Percentiles rank a stretch among this genome's conserved stretches.
Evolutionary conservation across 345 rosid genomes (phyloP).

Genomic region (Angophora floribunda): DNA sequence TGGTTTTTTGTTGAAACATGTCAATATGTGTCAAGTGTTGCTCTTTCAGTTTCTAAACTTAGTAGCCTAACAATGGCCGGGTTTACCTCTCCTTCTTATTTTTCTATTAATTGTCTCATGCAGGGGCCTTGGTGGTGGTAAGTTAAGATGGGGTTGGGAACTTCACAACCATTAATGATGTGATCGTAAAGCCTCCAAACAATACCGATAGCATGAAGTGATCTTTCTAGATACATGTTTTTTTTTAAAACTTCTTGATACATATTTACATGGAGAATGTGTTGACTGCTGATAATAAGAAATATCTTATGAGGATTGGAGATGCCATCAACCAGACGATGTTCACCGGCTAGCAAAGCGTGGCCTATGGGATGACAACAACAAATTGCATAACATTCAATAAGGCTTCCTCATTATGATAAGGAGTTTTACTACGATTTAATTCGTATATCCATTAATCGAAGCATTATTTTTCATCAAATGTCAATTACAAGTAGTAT

Average conservation of each 20-base stretch:
- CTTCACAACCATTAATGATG: neutral
- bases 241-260: too few relatives aligned
- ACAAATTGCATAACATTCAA: rapidly evolving
- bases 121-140: neutral
- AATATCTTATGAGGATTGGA: neutral
- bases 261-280: neutral
- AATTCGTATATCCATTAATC: neutral
- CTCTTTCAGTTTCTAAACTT: neutral
- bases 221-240: too few relatives aligned
- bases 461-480: neutral
- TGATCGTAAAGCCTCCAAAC: neutral
- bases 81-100: neutral
- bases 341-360: neutral
- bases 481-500: neutral
- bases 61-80: neutral
- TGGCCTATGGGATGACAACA: neutral
- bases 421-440: neutral
- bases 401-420: neutral
- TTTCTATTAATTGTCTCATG: neutral
- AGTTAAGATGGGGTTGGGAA: neutral
- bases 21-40: neutral
- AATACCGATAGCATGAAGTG: neutral
- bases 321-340: rapidly evolving
- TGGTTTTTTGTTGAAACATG: neutral
- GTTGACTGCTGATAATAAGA: neutral